These are phyloP conservation scores for Annulohypoxylon nitens DNA, from an alignment of 495 filamentous ascomycete species.

Conservation along the genomic window DNA sequence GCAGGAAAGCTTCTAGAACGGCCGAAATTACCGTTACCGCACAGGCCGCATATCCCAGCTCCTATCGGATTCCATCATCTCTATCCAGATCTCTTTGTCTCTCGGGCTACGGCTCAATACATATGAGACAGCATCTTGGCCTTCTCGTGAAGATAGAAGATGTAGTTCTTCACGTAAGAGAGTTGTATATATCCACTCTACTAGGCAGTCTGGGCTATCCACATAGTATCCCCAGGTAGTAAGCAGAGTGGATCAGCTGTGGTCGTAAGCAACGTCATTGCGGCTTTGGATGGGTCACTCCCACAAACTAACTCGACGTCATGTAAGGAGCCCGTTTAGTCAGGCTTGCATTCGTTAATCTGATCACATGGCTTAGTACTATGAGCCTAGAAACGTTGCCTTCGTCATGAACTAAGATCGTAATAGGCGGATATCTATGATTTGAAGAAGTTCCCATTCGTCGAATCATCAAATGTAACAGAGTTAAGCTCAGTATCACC, in stretches of 20 bases:
- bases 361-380: background rate
- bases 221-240: background rate
- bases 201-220: background rate
- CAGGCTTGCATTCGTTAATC: background rate
- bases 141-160: background rate
- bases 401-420: background rate
- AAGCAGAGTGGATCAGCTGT: background rate
- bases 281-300: background rate
- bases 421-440: too few species aligned
- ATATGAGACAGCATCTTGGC: background rate
- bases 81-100: background rate
- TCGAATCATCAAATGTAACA: too few species aligned
- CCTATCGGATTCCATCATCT: background rate
- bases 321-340: background rate
- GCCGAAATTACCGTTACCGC: background rate
- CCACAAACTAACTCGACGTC: background rate
- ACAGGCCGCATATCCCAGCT: background rate
- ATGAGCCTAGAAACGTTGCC: background rate
- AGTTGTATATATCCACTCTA: slow-evolving; percentile 3
- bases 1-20: background rate
- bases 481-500: too few species aligned
- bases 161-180: background rate
- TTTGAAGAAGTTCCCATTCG: too few species aligned
- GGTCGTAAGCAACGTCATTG: slow-evolving; percentile 1
- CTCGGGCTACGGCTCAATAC: background rate